Base-by-base conservation (phyloP, 2,329 filamentous ascomycete genomes). In the Scedosporium apiospermum region DNA sequence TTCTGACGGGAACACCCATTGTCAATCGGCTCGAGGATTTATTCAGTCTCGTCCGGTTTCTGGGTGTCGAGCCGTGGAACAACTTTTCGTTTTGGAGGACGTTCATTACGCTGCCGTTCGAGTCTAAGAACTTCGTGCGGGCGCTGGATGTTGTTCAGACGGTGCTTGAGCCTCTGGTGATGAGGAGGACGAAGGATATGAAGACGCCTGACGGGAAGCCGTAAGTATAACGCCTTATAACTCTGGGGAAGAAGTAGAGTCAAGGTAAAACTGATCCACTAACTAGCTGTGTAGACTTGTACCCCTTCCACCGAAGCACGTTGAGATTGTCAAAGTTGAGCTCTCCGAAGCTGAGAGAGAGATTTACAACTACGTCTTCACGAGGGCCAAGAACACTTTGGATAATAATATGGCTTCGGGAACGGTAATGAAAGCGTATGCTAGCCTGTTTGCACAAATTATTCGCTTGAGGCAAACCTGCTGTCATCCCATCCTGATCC, bases 31-130 rank as follows among this genome's bases (percentile, higher is more conserved):
- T 99, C 0, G 93, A 98, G 72, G 95, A 98, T 74, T 78, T 99
- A 14, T 98, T 97, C 76, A 96, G 91, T 70, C 77, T 99, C 44
- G 91, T 98, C 12, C 87, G 91, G 3, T 99, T 98, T 75, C 78
- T 99, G 10, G 88, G 91, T 63, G 95, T 99, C 3, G 93, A 98
- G 72, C 95, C 95, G 0, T 99, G 95, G 95, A 95, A 89, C 70
- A 98, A 98, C 73, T 99, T 99, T 73, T 96, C 93, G 0, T 99
- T 96, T 76, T 99, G 95, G 95, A 93, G 93, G 72, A 98, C 95
- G 0, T 99, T 99, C 72, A 98, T 99, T 70, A 99, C 95, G 0
- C 88, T 96, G 1, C 95, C 95, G 0, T 99, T 99, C 66, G 95
- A 99, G 73, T 93, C 91, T 0, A 95, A 95, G 67, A 90, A 99